phyloP scores from a whole-genome alignment of 495 filamentous ascomycete species.

The Bathelium albidoporum region DNA sequence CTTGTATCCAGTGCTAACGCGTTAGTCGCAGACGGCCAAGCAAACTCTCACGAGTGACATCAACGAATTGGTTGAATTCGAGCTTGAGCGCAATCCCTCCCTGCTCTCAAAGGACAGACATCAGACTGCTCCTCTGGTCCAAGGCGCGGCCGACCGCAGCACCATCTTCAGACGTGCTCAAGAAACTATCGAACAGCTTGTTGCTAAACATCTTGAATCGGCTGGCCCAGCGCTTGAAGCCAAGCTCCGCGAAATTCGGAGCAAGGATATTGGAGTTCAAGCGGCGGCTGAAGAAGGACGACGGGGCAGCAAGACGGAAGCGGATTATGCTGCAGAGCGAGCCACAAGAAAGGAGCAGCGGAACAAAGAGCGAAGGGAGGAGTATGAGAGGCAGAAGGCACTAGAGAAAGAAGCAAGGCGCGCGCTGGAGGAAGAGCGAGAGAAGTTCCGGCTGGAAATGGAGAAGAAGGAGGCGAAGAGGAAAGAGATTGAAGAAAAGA shows the following conservation, averaged over 20 bases:
- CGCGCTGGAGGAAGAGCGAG: constrained; percentile 16
- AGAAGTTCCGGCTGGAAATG: constrained; percentile 10
- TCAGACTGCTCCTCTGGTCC: constrained; percentile 73
- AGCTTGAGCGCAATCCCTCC: constrained; percentile 69
- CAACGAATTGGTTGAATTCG: constrained; percentile 61
- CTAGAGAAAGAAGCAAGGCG: constrained; percentile 53
- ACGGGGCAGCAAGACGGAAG: constrained; percentile 69
- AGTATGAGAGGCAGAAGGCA: constrained; percentile 49
- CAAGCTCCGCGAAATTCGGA: constrained; percentile 57
- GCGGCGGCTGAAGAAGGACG: constrained; percentile 55
- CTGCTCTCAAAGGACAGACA: constrained; percentile 62
- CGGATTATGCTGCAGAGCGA: constrained; percentile 65
- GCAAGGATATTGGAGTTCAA: constrained; percentile 65
- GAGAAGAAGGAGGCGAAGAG: constrained; percentile 11
- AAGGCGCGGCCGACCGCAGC: constrained; percentile 74
- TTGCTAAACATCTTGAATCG: constrained; percentile 47
- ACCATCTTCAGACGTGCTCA: constrained; percentile 71
- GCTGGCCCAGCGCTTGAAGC: constrained; percentile 43
- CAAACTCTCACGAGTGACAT: constrained; percentile 53
- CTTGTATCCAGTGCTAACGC: too few species aligned
- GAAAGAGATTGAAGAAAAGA: constrained; percentile 14
- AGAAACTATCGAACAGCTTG: constrained; percentile 53
- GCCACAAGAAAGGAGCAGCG: constrained; percentile 54
- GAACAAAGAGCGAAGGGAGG: constrained; percentile 53
- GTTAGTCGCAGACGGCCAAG: constrained; percentile 54